phyloP scores from a whole-genome alignment of 2,329 filamentous ascomycete species.

The Paecilomyces formosus region DNA sequence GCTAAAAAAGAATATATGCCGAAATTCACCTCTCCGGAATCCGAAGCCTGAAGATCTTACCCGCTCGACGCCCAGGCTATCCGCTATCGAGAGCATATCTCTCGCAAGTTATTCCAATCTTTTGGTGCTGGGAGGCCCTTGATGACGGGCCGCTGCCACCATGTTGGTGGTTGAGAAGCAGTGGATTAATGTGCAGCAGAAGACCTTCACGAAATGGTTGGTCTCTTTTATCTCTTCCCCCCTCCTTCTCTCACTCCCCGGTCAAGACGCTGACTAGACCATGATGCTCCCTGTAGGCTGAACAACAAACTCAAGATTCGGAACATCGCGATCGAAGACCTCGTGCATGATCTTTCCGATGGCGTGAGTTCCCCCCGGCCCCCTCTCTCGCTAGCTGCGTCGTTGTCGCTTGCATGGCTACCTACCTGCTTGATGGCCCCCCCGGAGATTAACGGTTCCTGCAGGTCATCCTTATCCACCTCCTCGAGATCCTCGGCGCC shows the following conservation, averaged over 20 bases:
- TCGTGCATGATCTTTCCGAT: constrained; percentile 85
- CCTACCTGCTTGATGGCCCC: background rate
- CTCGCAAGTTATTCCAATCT: background rate
- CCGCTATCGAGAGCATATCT: constrained; percentile 2
- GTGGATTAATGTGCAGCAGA: constrained; percentile 79
- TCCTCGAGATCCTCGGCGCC: constrained; percentile 89
- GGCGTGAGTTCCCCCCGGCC: constrained; percentile 57
- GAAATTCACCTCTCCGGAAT: background rate
- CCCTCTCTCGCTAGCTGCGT: background rate
- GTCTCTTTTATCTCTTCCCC: background rate
- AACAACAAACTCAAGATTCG: constrained; percentile 87
- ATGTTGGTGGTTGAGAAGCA: constrained; percentile 52
- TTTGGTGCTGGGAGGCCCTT: constrained; percentile 14
- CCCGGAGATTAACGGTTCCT: background rate
- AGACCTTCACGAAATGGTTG: constrained; percentile 98
- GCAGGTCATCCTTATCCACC: constrained; percentile 88
- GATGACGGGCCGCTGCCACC: constrained; percentile 20
- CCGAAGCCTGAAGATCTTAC: constrained; percentile 12
- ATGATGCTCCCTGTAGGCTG: constrained; percentile 52
- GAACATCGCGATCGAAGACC: constrained; percentile 72
- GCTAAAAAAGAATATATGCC: background rate
- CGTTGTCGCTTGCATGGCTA: background rate
- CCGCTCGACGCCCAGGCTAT: constrained; percentile 9
- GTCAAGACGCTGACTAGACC: background rate
- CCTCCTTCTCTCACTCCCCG: background rate